A percentile compares a stretch with the other conserved stretches of the same genome.
phyloP scores from a whole-genome alignment of 345 rosid species.

The Eucalyptus polyanthemos region DNA sequence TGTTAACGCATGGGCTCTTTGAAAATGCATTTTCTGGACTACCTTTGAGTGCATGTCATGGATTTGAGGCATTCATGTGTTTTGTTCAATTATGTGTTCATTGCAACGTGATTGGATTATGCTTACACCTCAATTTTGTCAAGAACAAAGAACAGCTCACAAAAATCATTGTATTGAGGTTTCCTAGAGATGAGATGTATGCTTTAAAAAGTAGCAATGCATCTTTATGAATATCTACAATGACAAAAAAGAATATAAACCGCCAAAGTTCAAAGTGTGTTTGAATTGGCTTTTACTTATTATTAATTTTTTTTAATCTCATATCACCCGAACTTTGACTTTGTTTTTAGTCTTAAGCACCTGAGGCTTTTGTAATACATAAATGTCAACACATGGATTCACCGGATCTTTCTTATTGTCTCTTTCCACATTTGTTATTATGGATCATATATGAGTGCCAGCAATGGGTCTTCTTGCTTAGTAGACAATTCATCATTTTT shows the following conservation, averaged over 20 bases:
- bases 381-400: background rate
- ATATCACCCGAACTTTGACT: background rate
- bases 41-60: background rate
- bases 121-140: background rate
- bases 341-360: background rate
- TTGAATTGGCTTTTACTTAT: background rate
- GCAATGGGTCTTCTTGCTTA: background rate
- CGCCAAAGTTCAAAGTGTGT: background rate
- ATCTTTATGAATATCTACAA: background rate
- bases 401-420: background rate
- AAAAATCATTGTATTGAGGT: background rate
- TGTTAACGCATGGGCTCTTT: background rate
- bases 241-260: background rate
- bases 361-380: background rate
- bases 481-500: background rate
- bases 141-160: background rate
- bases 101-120: background rate
- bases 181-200: background rate
- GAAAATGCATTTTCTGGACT: background rate
- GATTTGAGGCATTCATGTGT: background rate
- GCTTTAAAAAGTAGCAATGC: background rate
- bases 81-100: background rate
- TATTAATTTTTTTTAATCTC: background rate
- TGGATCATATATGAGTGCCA: background rate
- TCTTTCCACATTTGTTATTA: background rate